phyloP scores from a whole-genome alignment of 805 yeast genomes.

The Schwanniomyces polymorphus region DNA sequence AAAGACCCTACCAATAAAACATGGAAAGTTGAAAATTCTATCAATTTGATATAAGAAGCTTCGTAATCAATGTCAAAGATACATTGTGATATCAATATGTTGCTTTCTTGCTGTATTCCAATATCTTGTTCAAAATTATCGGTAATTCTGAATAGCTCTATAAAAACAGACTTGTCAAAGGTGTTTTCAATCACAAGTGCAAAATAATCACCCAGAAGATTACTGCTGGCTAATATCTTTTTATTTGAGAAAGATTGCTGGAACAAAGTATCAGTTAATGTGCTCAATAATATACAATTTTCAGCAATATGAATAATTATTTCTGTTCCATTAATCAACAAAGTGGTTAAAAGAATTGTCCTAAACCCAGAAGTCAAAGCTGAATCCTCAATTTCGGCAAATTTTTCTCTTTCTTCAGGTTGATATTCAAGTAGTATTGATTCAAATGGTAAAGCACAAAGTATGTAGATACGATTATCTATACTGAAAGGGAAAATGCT shows the following conservation, averaged over 20 bases:
- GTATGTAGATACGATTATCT: conserved; percentile 20
- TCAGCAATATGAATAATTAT: conserved; percentile 27
- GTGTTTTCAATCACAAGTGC: conserved; percentile 13
- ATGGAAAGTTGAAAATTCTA: background rate
- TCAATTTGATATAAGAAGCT: conserved; percentile 12
- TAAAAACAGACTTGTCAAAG: background rate
- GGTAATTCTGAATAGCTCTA: conserved; percentile 2
- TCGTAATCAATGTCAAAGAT: conserved; percentile 5
- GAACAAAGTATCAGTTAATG: conserved; percentile 13
- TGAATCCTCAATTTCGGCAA: conserved; percentile 25
- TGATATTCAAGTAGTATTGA: conserved; percentile 35
- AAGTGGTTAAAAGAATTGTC: conserved; percentile 14
- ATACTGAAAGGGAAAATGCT: conserved; percentile 14
- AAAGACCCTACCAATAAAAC: conserved; percentile 15
- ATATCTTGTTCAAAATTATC: background rate
- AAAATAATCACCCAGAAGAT: conserved; percentile 7
- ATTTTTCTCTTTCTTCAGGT: conserved; percentile 11
- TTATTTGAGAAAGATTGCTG: conserved; percentile 4
- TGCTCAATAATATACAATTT: conserved; percentile 16
- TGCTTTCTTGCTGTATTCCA: background rate
- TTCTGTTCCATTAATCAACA: conserved; percentile 9
- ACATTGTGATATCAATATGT: background rate
- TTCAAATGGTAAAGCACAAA: conserved; percentile 39
- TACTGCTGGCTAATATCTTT: conserved; percentile 11
- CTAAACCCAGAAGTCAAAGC: conserved; percentile 10